Conservation (phyloP, 2,329 filamentous ascomycete genomes). For the Aspergillus aculeatinus region DNA sequence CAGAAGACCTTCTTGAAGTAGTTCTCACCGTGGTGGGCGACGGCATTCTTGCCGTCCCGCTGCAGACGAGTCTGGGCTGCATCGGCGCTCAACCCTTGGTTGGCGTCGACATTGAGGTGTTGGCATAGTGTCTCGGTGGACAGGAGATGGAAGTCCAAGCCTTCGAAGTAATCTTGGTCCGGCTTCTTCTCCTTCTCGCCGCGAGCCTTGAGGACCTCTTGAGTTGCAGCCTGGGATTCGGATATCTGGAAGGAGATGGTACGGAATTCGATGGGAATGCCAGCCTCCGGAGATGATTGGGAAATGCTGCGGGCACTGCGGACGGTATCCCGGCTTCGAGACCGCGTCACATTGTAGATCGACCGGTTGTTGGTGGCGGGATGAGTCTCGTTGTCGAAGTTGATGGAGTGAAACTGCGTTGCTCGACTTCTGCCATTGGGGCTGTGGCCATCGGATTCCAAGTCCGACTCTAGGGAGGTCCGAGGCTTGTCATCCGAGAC, state of each 20-base stretch:
- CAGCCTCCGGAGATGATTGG: conserved; percentile 14
- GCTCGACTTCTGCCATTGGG: not conserved
- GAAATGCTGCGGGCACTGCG: conserved; percentile 9
- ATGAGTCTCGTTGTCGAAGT: not conserved
- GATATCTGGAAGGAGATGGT: conserved; percentile 42
- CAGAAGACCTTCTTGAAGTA: conserved; percentile 59
- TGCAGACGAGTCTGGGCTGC: conserved; percentile 57
- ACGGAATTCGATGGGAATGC: conserved; percentile 39
- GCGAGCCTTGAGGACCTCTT: conserved; percentile 23
- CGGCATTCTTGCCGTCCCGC: conserved; percentile 67
- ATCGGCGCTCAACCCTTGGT: conserved; percentile 59
- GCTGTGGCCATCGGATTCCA: not conserved
- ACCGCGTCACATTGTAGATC: conserved; percentile 9
- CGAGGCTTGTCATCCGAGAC: not conserved
- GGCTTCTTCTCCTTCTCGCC: conserved; percentile 27
- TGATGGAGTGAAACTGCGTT: not conserved
- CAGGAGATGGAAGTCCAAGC: conserved; percentile 67
- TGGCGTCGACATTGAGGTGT: conserved; percentile 59
- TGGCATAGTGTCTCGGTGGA: conserved; percentile 56
- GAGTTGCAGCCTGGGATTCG: conserved; percentile 36
- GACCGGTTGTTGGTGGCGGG: not conserved
- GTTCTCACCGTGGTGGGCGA: conserved; percentile 64
- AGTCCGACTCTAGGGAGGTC: not conserved
- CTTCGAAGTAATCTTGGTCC: conserved; percentile 54
- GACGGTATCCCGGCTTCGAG: conserved; percentile 14